phyloP scores from a whole-genome alignment of 805 yeast genomes.

The Kodamaea fukazawae region DNA sequence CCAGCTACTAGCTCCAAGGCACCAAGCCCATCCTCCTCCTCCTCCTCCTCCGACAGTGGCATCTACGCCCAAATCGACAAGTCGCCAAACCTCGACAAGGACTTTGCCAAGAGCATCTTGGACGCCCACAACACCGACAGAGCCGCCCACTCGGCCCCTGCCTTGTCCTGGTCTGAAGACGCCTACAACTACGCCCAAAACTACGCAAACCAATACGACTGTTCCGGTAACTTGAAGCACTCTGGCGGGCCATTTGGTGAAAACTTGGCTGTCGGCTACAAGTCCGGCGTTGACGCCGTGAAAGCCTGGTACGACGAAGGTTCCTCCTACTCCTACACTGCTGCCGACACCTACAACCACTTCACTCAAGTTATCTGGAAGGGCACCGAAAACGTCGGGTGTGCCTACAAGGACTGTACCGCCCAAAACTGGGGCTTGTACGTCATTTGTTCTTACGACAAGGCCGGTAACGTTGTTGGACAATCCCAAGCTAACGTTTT shows the following conservation, averaged over 20 bases:
- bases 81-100: constrained; percentile 17
- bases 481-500: constrained; percentile 17
- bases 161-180: constrained; percentile 53
- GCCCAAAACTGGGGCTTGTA: constrained; percentile 49
- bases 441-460: constrained; percentile 70
- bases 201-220: constrained; percentile 28
- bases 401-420: constrained; percentile 64
- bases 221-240: constrained; percentile 31
- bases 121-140: constrained; percentile 61
- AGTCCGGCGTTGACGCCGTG: constrained; percentile 28
- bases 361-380: constrained; percentile 83
- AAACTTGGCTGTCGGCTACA: constrained; percentile 28
- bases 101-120: constrained; percentile 47
- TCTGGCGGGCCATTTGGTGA: constrained; percentile 42
- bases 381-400: constrained; percentile 59
- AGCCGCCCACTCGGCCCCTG: constrained; percentile 49
- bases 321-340: constrained; percentile 18
- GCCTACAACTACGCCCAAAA: constrained; percentile 54
- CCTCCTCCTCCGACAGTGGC: constrained; percentile 15
- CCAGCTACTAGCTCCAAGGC: constrained; percentile 12
- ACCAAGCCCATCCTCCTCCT: constrained; percentile 13
- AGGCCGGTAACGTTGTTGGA: constrained; percentile 69
- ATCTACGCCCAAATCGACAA: constrained; percentile 19
- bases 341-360: constrained; percentile 49
- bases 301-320: constrained; percentile 44